Base-by-base conservation (phyloP, 306 rosid genomes). In the Cucumis melo region DNA sequence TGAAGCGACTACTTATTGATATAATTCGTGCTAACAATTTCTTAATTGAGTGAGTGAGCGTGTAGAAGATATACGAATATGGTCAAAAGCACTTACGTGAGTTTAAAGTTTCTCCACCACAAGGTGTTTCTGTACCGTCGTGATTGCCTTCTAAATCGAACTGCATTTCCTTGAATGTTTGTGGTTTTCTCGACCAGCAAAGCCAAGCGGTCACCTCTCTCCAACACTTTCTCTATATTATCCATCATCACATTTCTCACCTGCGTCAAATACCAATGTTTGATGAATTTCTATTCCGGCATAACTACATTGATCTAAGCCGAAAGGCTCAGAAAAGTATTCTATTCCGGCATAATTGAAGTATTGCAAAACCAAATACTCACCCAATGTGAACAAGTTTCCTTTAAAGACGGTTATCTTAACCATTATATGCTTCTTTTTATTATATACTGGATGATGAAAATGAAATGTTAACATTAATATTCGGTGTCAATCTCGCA, bases 71-170 rank as follows among this genome's bases (percentile, higher is more conserved):
- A 36, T 54, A 38, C 2, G 7, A 55, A 38, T 34, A 21, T 54
- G 6, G 67, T 12, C 51, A 39, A 57, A 39, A 20, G 39, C 12
- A 41, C 76, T 75, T 82, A 91, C 93, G 81, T 84, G 71, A 91
- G 93, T 78, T 91, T 91, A 77, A 88, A 84, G 78, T 91, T 91
- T 81, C 83, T 86, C 96, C 96, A 88, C 93, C 96, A 90, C 39
- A 87, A 84, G 10, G 86, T 80, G 76, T 78, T 90, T 80, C 85
- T 87, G 81, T 88, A 90, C 16, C 90, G 90, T 6, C 96, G 92
- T 77, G 96, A 88, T 79, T 88, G 93, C 85, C 87, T 90, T 76
- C 88, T 78, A 82, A 90, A 88, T 82, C 96, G 91, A 77, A 88
- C 75, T 34, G 92, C 83, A 67, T 90, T 87, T 76, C 93, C 96